Evolutionary conservation across 345 rosid species (phyloP).

Genomic region (Rhodamnia argentea): DNA sequence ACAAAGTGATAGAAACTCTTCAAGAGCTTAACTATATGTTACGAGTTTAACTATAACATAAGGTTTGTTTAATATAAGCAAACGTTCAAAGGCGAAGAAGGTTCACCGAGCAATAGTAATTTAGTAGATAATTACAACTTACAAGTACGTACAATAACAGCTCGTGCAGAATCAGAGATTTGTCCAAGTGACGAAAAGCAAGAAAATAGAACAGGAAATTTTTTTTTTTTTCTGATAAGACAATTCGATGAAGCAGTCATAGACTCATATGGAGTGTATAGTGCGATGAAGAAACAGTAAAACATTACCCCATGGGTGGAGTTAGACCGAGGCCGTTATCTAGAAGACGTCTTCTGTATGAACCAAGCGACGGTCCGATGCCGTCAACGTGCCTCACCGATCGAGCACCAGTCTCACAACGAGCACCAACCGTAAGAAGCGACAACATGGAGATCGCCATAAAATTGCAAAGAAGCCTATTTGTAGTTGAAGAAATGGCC

Average conservation of each 20-base stretch:
- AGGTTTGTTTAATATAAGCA: background rate
- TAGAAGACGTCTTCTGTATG: constrained; percentile 25
- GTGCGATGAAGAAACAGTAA: background rate
- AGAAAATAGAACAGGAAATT: background rate
- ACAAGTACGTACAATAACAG: too few species aligned
- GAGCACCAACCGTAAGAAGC: background rate
- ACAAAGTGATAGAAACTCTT: too few species aligned
- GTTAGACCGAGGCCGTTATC: constrained; percentile 40
- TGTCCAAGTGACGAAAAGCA: background rate
- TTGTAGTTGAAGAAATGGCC: background rate
- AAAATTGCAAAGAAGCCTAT: background rate
- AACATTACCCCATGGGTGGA: constrained; percentile 52
- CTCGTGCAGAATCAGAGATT: background rate
- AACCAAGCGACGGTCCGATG: background rate
- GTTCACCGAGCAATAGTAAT: fast-evolving
- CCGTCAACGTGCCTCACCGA: background rate
- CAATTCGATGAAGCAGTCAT: background rate
- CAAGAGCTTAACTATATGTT: too few species aligned
- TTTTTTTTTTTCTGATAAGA: too few species aligned
- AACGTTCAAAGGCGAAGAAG: background rate
- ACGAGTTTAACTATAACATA: too few species aligned
- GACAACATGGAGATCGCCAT: background rate
- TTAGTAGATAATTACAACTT: too few species aligned
- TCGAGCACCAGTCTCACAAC: background rate
- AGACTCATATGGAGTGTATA: background rate